Percentiles rank a stretch among this genome's conserved stretches.
Conservation (phyloP, 495 filamentous ascomycete genomes). For the Apiosordaria backusii region DNA sequence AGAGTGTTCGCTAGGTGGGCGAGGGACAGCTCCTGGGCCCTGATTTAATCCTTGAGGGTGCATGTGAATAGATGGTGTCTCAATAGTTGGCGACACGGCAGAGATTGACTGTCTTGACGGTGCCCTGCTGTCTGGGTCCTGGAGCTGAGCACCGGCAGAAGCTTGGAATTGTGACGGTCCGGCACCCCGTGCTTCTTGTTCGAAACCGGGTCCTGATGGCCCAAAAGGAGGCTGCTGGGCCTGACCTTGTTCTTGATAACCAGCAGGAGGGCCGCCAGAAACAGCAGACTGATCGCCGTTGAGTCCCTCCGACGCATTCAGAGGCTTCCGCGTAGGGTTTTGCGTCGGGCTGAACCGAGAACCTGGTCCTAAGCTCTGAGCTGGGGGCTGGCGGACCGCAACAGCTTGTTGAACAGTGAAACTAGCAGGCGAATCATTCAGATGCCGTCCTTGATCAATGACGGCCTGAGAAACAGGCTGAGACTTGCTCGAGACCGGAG, state of each 20-base stretch:
- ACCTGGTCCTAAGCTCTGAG: constrained; percentile 1
- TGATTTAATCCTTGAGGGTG: not conserved
- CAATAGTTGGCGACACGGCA: constrained; percentile 1
- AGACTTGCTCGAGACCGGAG: constrained; percentile 24
- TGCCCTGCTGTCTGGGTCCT: not conserved
- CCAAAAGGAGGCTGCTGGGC: not conserved
- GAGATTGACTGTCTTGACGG: constrained; percentile 12
- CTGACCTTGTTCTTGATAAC: constrained; percentile 1
- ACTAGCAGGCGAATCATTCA: constrained; percentile 23
- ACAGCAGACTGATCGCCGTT: not conserved
- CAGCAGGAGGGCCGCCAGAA: not conserved
- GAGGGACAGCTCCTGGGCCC: not conserved
- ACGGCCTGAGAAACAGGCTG: constrained; percentile 21
- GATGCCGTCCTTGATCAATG: constrained; percentile 19
- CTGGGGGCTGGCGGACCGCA: constrained; percentile 13
- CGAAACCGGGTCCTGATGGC: not conserved
- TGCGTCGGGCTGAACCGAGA: constrained; percentile 11
- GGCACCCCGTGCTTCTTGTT: constrained; percentile 9
- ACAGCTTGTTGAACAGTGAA: constrained; percentile 17
- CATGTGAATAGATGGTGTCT: not conserved
- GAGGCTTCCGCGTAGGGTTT: constrained; percentile 13
- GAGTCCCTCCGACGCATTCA: not conserved
- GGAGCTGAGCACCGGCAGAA: not conserved
- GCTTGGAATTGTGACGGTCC: not conserved
- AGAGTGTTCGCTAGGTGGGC: constrained; percentile 9